Evolutionary conservation across 495 filamentous ascomycete species (phyloP).

Genomic region (Neurospora hispaniola): DNA sequence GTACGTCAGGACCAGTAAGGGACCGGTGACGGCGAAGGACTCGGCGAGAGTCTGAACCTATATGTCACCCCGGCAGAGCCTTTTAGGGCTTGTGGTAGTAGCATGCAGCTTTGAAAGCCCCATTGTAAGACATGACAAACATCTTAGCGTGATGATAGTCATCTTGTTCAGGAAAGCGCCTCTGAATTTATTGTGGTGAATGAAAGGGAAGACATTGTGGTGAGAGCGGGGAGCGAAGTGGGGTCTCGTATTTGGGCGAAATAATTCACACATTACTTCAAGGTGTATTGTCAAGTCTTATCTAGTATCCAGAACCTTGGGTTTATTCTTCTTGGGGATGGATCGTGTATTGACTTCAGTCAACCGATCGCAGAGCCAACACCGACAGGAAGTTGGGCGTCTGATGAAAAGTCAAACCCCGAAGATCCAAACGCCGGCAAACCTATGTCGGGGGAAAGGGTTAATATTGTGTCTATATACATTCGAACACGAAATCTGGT

Average conservation of each 20-base stretch:
- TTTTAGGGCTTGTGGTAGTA: too few relatives aligned
- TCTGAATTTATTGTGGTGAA: constrained; percentile 20
- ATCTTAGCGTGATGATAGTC: constrained; percentile 22
- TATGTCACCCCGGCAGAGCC: constrained; percentile 17
- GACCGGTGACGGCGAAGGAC: constrained; percentile 24
- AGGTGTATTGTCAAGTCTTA: too few relatives aligned
- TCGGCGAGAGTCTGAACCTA: constrained; percentile 22
- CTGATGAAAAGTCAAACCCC: neutral
- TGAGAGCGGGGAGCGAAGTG: constrained; percentile 22
- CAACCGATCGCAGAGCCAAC: neutral
- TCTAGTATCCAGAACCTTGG: fast-evolving
- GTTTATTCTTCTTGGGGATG: neutral
- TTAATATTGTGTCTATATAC: fast-evolving
- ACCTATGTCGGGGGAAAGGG: neutral
- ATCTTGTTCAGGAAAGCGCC: constrained; percentile 19
- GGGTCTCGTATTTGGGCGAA: neutral
- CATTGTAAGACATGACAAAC: neutral
- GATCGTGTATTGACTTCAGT: neutral
- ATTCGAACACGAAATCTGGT: neutral
- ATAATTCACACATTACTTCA: neutral
- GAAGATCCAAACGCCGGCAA: neutral
- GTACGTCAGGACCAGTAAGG: constrained; percentile 23
- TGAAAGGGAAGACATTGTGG: constrained; percentile 25
- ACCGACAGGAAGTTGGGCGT: neutral
- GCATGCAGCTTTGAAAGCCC: too few relatives aligned